phyloP scores from a whole-genome alignment of 2,329 filamentous ascomycete genomes.

The Sphaerulina populicola region DNA sequence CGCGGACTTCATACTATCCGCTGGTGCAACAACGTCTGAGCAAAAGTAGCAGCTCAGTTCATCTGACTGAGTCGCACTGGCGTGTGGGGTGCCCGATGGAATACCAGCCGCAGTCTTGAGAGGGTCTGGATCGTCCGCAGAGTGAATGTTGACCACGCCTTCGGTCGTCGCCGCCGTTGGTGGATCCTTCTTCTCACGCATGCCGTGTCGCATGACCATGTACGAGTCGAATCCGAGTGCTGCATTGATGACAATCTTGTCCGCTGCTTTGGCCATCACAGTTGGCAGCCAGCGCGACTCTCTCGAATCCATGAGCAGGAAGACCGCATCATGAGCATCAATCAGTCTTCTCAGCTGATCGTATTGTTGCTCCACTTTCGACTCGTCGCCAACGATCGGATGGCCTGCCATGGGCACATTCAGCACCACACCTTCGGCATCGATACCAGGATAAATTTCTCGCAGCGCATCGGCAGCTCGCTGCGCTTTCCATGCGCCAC shows the following conservation, averaged over 20 bases:
- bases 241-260: constrained; percentile 94
- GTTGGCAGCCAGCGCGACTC: constrained; percentile 94
- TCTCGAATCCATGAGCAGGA: constrained; percentile 96
- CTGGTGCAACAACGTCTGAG: constrained; percentile 91
- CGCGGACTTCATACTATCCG: constrained; percentile 86
- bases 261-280: constrained; percentile 84
- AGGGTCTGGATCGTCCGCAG: constrained; percentile 19
- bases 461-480: constrained; percentile 71
- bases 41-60: constrained; percentile 95
- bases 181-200: constrained; percentile 37
- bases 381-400: constrained; percentile 61
- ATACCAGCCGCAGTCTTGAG: constrained; percentile 21
- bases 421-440: constrained; percentile 69
- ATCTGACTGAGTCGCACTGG: constrained; percentile 32
- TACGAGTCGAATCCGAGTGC: constrained; percentile 94
- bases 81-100: constrained; percentile 8
- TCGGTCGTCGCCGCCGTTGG: constrained; percentile 18
- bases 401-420: constrained; percentile 95
- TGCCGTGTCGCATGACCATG: constrained; percentile 92
- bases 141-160: constrained; percentile 18
- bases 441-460: constrained; percentile 84
- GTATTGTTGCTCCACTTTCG: constrained; percentile 63
- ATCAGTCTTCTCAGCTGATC: constrained; percentile 66
- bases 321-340: constrained; percentile 79
- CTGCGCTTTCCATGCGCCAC: constrained; percentile 73